Base-by-base conservation (phyloP, 208 protist species). In the Wallacemonas rigidus region DNA sequence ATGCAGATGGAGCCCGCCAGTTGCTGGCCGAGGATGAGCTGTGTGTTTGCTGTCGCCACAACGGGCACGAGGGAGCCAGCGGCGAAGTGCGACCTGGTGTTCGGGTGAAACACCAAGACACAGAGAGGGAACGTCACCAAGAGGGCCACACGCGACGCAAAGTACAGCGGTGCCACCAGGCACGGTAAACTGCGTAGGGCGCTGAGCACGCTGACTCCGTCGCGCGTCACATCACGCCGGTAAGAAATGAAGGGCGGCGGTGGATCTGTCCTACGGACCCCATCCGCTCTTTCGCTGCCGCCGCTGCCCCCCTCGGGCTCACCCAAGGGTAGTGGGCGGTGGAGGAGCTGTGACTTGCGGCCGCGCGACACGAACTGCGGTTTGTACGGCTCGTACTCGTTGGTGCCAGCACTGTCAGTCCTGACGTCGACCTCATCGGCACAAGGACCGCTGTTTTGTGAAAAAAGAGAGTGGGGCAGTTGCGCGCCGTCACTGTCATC, bases 11-110 rank as follows among this genome's bases (percentile, higher is more conserved):
- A 58, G 58, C 69, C 68, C 8, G 43, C 51, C n/a, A 90, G 39
- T 64, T 90, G 81, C 72, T 85, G 70, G 15, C 79, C 85, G 0
- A 87, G 48, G 53, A 76, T 75, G n/a, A 85, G 56, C 67, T 79
- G 75, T 54, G 76, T 75, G 56, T 81, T 78, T 3, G 75, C 45
- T 36, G 69, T 85, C 7, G 56, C 80, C 17, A 81, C 61, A 9
- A 79, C 76, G 1, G 67, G 45, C 36, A 81, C 1, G 26, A 85
- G 54, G 45, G 76, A 77, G 35, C 73, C 69, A 2, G 75, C 58
- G 14, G 36, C 61, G 69, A 77, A 80, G 61, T 61, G 72, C 3
- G 69, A 39, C 72, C 73, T 75, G 35, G 61, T 76, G 35, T 15
- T 2, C 12, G 65, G 65, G 71, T 62, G 57, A 40, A 79, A 85